Evolutionary conservation across 768 basidiomycete genomes (phyloP), one percentile per base, ranked within the genome.

Genomic region (Suillus alpinus): DNA sequence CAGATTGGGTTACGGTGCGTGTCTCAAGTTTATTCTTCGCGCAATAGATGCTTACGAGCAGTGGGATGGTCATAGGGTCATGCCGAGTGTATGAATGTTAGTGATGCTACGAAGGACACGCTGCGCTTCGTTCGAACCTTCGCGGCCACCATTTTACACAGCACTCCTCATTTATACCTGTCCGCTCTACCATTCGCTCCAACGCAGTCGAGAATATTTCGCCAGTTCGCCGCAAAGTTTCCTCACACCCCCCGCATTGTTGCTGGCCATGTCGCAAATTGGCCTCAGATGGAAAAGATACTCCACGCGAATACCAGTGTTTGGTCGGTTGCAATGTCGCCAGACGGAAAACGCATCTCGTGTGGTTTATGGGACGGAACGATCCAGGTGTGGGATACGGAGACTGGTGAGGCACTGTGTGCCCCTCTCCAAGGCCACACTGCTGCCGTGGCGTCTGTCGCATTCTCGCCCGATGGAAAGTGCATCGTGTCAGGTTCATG

Each of bases 161-260:
- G 64, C 61, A 62, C 59, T 7, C 69, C 68, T 1, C 69, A 71
- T 43, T 64, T 71, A 9, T 70, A 70, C 60, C 8, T 70, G 13
- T 70, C 68, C 12, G 68, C 64, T 0, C 32, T 71, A 9, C 67
- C 68, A n/a, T 70, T 71, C 57, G 47, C 64, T 23, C 69, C 69
- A 46, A 23, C 31, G 31, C 39, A 59, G 75, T 78, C n/a, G 62
- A 26, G 3, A 14, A 29, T 58, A 18, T 47, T 26, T 20, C 13
- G 6, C 4, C 67, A 40, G 69, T 73, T 66, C 66, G 59, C 59
- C 13, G 8, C 55, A 9, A 40, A 53, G 14, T 60, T 60, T 18
- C 10, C 40, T 34, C 2, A 37, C 18, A 32, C 37, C 16, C 31
- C 49, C 2, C 32, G 23, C 26, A 20, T 51, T 20, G 47, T 37